Conservation (phyloP, 495 filamentous ascomycete genomes). For the Tetracladium marchalianum region DNA sequence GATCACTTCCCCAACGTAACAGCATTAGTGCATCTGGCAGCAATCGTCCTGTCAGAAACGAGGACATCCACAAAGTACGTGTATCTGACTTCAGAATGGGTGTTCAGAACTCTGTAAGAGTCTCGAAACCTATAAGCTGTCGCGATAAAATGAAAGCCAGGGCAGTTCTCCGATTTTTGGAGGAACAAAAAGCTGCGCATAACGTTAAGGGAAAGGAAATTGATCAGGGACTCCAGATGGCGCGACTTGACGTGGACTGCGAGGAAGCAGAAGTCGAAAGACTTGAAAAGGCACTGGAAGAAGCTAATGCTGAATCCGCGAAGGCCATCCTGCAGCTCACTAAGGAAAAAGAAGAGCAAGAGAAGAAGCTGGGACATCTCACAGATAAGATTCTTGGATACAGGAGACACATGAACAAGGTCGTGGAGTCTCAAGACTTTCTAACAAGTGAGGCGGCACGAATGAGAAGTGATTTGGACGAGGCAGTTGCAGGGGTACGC, state of each 20-base stretch:
- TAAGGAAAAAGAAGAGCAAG: constrained; percentile 6
- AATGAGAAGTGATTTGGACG: constrained; percentile 1
- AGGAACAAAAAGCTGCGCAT: background rate
- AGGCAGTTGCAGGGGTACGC: too few species aligned
- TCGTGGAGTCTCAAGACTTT: constrained; percentile 11
- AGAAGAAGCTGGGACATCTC: constrained; percentile 5
- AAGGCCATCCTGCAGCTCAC: constrained; percentile 3
- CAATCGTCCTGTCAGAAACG: background rate
- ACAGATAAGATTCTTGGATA: constrained; percentile 6
- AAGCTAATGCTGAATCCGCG: background rate
- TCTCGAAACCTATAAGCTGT: too few species aligned
- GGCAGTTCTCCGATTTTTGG: background rate
- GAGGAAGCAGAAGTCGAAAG: background rate
- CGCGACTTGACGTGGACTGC: background rate
- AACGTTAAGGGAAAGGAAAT: too few species aligned
- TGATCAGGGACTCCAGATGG: background rate
- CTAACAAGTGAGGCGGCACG: constrained; percentile 2
- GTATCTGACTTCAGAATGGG: too few species aligned
- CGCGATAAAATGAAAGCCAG: too few species aligned
- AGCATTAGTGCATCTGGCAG: background rate
- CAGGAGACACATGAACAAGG: constrained; percentile 17
- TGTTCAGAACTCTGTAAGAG: too few species aligned
- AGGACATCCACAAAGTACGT: background rate
- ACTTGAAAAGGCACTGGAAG: constrained; percentile 4
- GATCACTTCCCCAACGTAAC: constrained; percentile 3